Base-by-base conservation (phyloP, 176 grass and related monocot genomes). In the Calamus simplicifolius region DNA sequence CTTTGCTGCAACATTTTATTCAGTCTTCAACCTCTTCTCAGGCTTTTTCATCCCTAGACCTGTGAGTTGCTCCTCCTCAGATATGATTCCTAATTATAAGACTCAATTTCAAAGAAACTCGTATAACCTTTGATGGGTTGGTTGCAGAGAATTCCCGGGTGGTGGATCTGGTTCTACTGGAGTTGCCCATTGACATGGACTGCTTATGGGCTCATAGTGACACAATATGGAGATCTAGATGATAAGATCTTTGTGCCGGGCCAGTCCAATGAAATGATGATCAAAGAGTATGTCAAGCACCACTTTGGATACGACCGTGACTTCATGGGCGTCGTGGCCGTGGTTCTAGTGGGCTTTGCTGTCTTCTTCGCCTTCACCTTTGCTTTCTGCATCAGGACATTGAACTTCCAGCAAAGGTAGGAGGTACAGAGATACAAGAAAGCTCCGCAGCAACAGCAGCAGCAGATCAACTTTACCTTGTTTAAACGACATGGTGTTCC, bases 81-180 rank as follows among this genome's bases (percentile, higher is more conserved):
- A 43, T 43, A 3, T 23, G 35, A 43, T 43, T 43, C 12, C 35
- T 43, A 12, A 43, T 43, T 43, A 43, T 12, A 43, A 13, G 35
- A 43, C 1, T 43, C 35, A 13, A 23, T 1, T 43, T 43, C 10
- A 12, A 65, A 52, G 4, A 68, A 29, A 27, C 16, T 43, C 23
- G 5, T 35, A n/a, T 14, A 29, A 7, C 25, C 66, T 4, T 61
- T 58, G 64, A 73, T 71, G 14, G 35, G 17, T 65, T 81, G 80
- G 13, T 76, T 83, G 61, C 93, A 92, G 93, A 98, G 43, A 77
- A 98, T 98, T 70, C 93, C 93, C 15, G 58, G 28, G 25, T 98
- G 93, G 87, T 98, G 93, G 93, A 71, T 98, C 55, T 98, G 93
- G 93, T 98, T 89, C 75, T 98, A 92, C 67, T 98, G 93, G 93